phyloP scores from a whole-genome alignment of 148 eudicot genomes.

The Cornus kousa region DNA sequence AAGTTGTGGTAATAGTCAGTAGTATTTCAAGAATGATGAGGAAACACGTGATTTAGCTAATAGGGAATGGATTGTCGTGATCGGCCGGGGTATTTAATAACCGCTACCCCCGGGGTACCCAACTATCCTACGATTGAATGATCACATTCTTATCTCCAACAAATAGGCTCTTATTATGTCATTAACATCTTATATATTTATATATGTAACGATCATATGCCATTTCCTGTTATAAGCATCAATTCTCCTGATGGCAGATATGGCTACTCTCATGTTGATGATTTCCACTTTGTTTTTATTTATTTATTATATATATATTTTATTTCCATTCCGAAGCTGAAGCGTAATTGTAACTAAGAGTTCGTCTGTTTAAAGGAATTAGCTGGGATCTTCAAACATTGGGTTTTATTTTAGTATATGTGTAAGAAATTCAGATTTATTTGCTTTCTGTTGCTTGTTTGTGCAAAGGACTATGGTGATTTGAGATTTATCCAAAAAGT shows the following conservation, averaged over 20 bases:
- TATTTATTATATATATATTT: too few species aligned
- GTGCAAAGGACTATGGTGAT: background rate
- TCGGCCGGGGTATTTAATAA: too few species aligned
- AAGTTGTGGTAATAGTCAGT: background rate
- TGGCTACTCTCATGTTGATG: too few species aligned
- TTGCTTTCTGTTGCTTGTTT: background rate
- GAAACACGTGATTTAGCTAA: background rate
- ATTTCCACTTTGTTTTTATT: too few species aligned
- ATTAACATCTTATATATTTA: background rate
- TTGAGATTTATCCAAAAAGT: slow-evolving; percentile 5
- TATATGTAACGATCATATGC: background rate
- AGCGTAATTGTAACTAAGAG: background rate
- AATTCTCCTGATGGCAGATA: too few species aligned
- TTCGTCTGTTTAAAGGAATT: background rate
- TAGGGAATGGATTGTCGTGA: too few species aligned
- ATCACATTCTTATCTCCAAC: background rate
- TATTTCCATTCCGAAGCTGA: too few species aligned
- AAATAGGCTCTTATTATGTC: background rate
- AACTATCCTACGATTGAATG: too few species aligned
- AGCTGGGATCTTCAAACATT: background rate
- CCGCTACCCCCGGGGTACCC: too few species aligned
- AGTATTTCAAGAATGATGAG: background rate
- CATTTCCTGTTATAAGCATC: too few species aligned
- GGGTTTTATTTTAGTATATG: background rate
- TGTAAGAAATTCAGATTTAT: background rate